Conservation (phyloP, 1,284 basidiomycete genomes). For the Erythrobasidium hasegawianum region DNA sequence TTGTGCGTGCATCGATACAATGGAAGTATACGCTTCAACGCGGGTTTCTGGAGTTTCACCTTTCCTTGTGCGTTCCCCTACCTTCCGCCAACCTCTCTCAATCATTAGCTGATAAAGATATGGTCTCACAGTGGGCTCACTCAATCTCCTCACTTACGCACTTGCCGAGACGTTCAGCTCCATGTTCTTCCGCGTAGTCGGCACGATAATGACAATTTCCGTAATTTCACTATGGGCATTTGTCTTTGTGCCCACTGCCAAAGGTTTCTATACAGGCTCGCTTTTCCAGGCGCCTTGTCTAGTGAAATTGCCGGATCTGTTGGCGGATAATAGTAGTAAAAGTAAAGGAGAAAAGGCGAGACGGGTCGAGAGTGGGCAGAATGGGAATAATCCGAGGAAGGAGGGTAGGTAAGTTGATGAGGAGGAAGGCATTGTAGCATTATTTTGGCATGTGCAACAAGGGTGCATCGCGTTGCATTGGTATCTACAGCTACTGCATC, state of each 20-base stretch:
- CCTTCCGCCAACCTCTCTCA: background rate
- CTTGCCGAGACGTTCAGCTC: slow-evolving; percentile 42
- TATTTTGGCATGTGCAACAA: no score
- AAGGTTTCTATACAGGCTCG: slow-evolving; percentile 39
- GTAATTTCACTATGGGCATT: slow-evolving; percentile 34
- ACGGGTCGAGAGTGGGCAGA: slow-evolving; percentile 19
- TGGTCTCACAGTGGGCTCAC: slow-evolving; percentile 41
- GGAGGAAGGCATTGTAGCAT: no score
- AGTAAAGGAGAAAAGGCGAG: slow-evolving; percentile 12
- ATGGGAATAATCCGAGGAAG: no score
- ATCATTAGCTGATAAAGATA: background rate
- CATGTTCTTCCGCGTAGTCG: slow-evolving; percentile 41
- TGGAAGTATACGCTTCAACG: slow-evolving; percentile 38
- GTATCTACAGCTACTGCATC: no score
- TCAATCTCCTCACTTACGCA: slow-evolving; percentile 43
- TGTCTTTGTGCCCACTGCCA: slow-evolving; percentile 38
- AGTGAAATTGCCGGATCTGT: slow-evolving; percentile 26
- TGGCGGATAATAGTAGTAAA: background rate
- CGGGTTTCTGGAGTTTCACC: slow-evolving; percentile 35
- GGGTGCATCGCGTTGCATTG: no score
- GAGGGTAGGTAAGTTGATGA: no score
- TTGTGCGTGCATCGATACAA: slow-evolving; percentile 36
- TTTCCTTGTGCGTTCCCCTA: slow-evolving; percentile 18
- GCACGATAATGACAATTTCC: slow-evolving; percentile 27
- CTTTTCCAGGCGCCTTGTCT: slow-evolving; percentile 43